A percentile compares a stretch with the other conserved stretches of the same genome.
These are phyloP conservation scores for Dendrothele bispora DNA, from an alignment of 768 basidiomycete species.

Conservation along the genomic window DNA sequence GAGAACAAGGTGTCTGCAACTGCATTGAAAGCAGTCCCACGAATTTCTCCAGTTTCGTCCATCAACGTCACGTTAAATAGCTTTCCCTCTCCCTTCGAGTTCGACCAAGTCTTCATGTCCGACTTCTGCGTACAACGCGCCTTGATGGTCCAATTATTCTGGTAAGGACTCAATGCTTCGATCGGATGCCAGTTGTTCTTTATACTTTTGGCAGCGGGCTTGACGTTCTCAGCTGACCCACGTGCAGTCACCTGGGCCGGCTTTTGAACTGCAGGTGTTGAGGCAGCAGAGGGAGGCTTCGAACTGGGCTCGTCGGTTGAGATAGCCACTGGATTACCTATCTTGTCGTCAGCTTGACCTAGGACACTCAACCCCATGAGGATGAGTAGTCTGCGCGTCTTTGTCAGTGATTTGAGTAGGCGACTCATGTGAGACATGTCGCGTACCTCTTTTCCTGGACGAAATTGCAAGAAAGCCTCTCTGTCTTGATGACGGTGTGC, in stretches of 20 bases:
- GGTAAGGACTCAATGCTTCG: slow-evolving; percentile 92
- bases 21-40: slow-evolving; percentile 88
- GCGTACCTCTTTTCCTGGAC: slow-evolving; percentile 83
- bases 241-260: slow-evolving; percentile 16
- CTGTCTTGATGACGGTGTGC: slow-evolving; percentile 67
- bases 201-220: slow-evolving; percentile 9
- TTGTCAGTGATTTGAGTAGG: background rate
- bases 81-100: slow-evolving; percentile 89
- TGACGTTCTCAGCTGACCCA: too few relatives aligned
- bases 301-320: slow-evolving; percentile 21
- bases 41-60: slow-evolving; percentile 93
- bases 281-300: slow-evolving; percentile 23
- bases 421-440: slow-evolving; percentile 6
- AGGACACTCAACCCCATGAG: slow-evolving; percentile 67
- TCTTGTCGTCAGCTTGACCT: slow-evolving; percentile 58
- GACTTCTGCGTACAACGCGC: slow-evolving; percentile 88
- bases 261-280: slow-evolving; percentile 26
- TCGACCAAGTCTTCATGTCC: slow-evolving; percentile 89
- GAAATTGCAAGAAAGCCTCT: slow-evolving; percentile 77
- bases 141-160: slow-evolving; percentile 99
- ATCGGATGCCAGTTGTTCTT: slow-evolving; percentile 58
- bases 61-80: slow-evolving; percentile 90
- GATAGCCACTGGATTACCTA: slow-evolving; percentile 59
- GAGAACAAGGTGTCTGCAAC: slow-evolving; percentile 82
- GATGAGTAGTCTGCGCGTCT: slow-evolving; percentile 67